These are phyloP conservation scores for Fomitopsis schrenkii DNA, from an alignment of 1,284 basidiomycete genomes.

Conservation along the genomic window DNA sequence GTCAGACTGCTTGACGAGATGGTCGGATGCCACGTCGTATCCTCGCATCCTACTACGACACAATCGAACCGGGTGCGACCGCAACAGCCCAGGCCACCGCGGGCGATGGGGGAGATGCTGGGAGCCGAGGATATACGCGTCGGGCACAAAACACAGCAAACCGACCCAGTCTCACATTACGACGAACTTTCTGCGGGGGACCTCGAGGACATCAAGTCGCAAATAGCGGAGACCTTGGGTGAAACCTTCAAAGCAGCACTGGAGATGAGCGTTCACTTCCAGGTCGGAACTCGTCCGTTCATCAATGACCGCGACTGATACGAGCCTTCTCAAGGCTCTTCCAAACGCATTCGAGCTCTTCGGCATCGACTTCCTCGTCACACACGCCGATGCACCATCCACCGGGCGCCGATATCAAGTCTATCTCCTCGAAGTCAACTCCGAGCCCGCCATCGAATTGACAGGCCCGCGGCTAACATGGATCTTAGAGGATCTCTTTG, in stretches of 20 bases:
- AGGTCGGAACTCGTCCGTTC: conserved; percentile 42
- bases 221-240: conserved; percentile 65
- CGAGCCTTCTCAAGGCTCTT: conserved; percentile 51
- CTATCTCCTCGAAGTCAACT: conserved; percentile 88
- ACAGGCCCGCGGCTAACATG: conserved; percentile 82
- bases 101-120: conserved; percentile 15
- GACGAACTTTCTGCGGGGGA: conserved; percentile 40
- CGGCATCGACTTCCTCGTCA: conserved; percentile 88
- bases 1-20: conserved; percentile 80
- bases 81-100: conserved; percentile 13
- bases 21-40: conserved; percentile 55
- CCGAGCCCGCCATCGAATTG: conserved; percentile 94
- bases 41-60: conserved; percentile 13
- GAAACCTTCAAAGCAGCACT: conserved; percentile 87
- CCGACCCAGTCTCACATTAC: conserved; percentile 18
- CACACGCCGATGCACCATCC: conserved; percentile 33
- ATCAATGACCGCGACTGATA: conserved; percentile 2
- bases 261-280: conserved; percentile 84
- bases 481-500: conserved; percentile 81
- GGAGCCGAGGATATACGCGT: conserved; percentile 17
- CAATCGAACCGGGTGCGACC: neutral
- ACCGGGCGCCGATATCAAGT: conserved; percentile 46
- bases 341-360: conserved; percentile 96
- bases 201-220: conserved; percentile 52
- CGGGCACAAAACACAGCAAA: conserved; percentile 9